Evolutionary conservation across 371 early-diverging fungal genomes (phyloP), one percentile per base, ranked within the genome.

Genomic region (Mucor irregularis): DNA sequence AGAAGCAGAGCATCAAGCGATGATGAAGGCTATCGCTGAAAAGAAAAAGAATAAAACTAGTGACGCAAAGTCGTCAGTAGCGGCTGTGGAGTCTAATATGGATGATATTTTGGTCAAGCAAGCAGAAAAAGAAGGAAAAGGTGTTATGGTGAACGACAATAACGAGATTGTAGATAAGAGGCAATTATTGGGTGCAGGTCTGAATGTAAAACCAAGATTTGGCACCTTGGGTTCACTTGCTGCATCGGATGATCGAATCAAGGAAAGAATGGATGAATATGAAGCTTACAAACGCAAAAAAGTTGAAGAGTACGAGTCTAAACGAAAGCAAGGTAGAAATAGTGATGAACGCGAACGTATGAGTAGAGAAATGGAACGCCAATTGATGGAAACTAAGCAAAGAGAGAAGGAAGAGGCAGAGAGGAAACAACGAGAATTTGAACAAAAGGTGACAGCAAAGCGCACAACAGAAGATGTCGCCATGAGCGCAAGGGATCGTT

Each of bases 141-240:
- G 73, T 11, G 82, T 88, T 0, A 64, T 63, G 9, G 33, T 91
- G 31, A 91, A 91, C 54, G 93, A 86, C 38, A 86, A 86, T 17
- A 85, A 87, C 22, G 84, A 90, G 45, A 77, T 94, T 39, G 88
- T 94, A 14, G 93, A 94, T 63, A 90, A 91, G 61, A 80, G 91
- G 21, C 83, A 89, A 21, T 67, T 90, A 4, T 75, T 94, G 16
- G 71, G 77, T 9, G 90, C 89, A 16, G 95, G 95, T 1, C 74
- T 95, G 30, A 93, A 93, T 53, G 62, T 92, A 26, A 79, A 74
- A 43, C 50, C 71, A 33, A 62, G 68, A 55, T 68, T 75, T 66
- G 71, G 79, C 40, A 61, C 66, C 5, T 51, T 69, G 48, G 47
- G 53, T 13, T 64, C 67, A 22, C 37, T 76, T 47, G 62, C 68